Evolutionary conservation across 805 yeast genomes (phyloP).

Genomic region (Candida ipomoeae): DNA sequence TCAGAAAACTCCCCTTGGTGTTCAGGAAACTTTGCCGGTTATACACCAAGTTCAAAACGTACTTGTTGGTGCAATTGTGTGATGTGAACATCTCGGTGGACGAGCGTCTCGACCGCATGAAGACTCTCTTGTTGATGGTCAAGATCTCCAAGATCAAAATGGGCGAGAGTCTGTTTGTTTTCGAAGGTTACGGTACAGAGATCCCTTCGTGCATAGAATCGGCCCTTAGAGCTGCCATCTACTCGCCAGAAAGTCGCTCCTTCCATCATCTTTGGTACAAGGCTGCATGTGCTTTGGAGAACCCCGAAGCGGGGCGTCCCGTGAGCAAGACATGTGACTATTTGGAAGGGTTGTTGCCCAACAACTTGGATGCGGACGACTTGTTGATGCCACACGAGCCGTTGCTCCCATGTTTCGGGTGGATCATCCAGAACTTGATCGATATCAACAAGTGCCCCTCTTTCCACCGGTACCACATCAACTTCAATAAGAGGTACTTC

Average conservation of each 20-base stretch:
- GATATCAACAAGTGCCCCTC: slow-evolving; percentile 66
- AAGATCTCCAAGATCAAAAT: slow-evolving; percentile 67
- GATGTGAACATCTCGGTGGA: slow-evolving; percentile 56
- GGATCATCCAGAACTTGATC: slow-evolving; percentile 77
- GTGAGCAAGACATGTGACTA: slow-evolving; percentile 21
- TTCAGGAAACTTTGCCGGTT: slow-evolving; percentile 62
- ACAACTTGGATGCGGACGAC: slow-evolving; percentile 22
- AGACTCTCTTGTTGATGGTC: slow-evolving; percentile 58
- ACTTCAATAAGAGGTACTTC: slow-evolving; percentile 69
- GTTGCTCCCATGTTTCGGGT: slow-evolving; percentile 83
- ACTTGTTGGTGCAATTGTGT: slow-evolving; percentile 59
- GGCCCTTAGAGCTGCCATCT: slow-evolving; percentile 66
- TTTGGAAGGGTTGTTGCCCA: slow-evolving; percentile 31
- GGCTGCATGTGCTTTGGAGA: slow-evolving; percentile 39
- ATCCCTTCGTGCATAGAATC: slow-evolving; percentile 85
- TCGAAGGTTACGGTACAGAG: slow-evolving; percentile 31
- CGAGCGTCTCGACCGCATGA: slow-evolving; percentile 66
- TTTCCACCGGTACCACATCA: slow-evolving; percentile 63
- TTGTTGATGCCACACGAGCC: slow-evolving; percentile 37
- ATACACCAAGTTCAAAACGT: slow-evolving; percentile 62
- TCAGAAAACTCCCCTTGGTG: slow-evolving; percentile 60
- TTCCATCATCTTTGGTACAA: slow-evolving; percentile 67
- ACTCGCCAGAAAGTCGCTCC: slow-evolving; percentile 75
- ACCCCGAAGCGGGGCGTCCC: slow-evolving; percentile 6
- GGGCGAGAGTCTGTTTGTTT: slow-evolving; percentile 42